These are phyloP conservation scores for Trametes hirsuta DNA, from an alignment of 1,284 basidiomycete species.

Conservation along the genomic window DNA sequence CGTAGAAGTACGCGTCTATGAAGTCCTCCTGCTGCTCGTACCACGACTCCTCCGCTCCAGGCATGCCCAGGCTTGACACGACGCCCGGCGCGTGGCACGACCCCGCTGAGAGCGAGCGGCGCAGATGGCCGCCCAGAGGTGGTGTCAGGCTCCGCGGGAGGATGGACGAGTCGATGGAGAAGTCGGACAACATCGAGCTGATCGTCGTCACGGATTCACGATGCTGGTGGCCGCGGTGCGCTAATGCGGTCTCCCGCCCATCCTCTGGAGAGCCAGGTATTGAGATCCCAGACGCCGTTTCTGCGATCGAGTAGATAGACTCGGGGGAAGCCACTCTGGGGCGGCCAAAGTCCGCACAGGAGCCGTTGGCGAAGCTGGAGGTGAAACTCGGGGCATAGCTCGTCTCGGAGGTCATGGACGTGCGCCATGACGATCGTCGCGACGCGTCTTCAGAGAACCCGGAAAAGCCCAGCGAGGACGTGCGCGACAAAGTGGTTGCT, in stretches of 20 bases:
- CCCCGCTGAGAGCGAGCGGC: conserved; percentile 32
- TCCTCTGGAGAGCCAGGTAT: neutral
- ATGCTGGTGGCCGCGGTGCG: conserved; percentile 20
- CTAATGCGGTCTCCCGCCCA: conserved; percentile 16
- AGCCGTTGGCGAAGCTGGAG: conserved; percentile 20
- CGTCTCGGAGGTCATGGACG: conserved; percentile 23
- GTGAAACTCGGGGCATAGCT: conserved; percentile 25
- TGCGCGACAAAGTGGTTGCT: conserved; percentile 23
- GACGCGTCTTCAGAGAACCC: conserved; percentile 28
- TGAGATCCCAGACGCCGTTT: conserved; percentile 12
- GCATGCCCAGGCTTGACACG: neutral
- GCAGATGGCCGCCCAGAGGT: conserved; percentile 19
- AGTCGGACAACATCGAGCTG: conserved; percentile 58
- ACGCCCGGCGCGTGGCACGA: conserved; percentile 31
- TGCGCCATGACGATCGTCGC: conserved; percentile 31
- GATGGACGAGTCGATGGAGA: conserved; percentile 55
- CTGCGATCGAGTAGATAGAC: conserved; percentile 19
- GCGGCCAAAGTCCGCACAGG: conserved; percentile 23
- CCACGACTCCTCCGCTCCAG: conserved; percentile 40
- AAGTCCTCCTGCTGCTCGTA: conserved; percentile 49
- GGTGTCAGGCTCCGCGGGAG: conserved; percentile 41
- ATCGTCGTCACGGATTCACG: conserved; percentile 60
- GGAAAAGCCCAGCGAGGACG: conserved; percentile 24
- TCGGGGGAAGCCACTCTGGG: conserved; percentile 9
- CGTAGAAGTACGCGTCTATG: conserved; percentile 51